phyloP scores from a whole-genome alignment of 257 asterid genomes.

The Handroanthus guayacan region DNA sequence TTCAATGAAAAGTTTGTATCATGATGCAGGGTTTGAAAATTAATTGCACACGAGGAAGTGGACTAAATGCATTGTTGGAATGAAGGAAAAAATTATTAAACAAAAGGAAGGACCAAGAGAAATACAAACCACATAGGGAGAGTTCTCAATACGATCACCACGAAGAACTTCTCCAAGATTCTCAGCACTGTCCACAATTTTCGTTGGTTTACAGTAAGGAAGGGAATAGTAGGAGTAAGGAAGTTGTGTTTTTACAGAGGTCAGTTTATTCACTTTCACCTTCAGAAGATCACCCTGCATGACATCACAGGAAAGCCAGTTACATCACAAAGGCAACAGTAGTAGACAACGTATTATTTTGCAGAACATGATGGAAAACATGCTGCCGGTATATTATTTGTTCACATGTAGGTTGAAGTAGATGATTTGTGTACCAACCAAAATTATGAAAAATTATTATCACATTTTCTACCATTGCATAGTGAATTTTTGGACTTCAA shows the following conservation, averaged over 20 bases:
- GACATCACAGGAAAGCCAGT: conserved; percentile 24
- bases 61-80: neutral
- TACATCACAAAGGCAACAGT: neutral
- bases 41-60: conserved; percentile 6
- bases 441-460: neutral
- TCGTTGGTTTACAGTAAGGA: conserved; percentile 61
- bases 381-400: neutral
- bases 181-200: conserved; percentile 67
- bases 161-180: conserved; percentile 81
- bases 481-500: neutral
- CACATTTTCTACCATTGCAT: conserved; percentile 5
- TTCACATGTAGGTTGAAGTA: neutral
- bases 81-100: neutral
- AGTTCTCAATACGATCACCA: conserved; percentile 79
- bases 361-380: conserved; percentile 9
- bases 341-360: neutral
- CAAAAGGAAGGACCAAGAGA: neutral
- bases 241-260: conserved; percentile 70
- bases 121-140: conserved; percentile 61
- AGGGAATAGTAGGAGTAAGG: conserved; percentile 68
- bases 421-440: conserved; percentile 1
- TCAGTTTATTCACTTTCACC: conserved; percentile 69
- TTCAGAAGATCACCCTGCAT: conserved; percentile 64
- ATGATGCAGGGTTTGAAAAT: conserved; percentile 16
- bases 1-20: conserved; percentile 25